phyloP scores from a whole-genome alignment of 805 yeast genomes.

The Pichia nanzhaoensis region DNA sequence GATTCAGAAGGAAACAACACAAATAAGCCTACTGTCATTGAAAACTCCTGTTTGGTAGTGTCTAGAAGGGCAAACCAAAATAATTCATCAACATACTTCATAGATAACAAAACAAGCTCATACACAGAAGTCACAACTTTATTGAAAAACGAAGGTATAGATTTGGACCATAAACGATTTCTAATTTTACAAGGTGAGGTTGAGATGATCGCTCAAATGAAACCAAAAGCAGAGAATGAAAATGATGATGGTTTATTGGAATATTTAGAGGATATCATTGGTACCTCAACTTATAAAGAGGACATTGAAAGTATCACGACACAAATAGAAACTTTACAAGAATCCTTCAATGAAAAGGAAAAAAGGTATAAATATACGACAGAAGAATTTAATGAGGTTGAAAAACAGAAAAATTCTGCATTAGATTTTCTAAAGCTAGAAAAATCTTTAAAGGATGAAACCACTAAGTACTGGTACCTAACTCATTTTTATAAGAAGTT shows the following conservation, averaged over 20 bases:
- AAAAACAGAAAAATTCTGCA: conserved; percentile 61
- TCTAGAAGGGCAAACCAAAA: conserved; percentile 74
- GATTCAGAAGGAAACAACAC: conserved; percentile 17
- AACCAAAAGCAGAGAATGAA: conserved; percentile 89
- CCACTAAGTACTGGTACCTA: conserved; percentile 51
- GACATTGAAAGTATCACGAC: conserved; percentile 58
- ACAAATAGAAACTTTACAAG: conserved; percentile 69
- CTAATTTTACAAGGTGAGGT: conserved; percentile 96
- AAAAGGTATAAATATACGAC: conserved; percentile 73
- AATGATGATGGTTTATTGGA: conserved; percentile 91
- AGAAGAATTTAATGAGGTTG: conserved; percentile 59
- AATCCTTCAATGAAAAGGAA: conserved; percentile 73
- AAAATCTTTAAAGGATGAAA: conserved; percentile 47
- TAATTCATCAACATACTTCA: conserved; percentile 70
- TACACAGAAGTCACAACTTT: conserved; percentile 74
- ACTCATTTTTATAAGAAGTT: conserved; percentile 36
- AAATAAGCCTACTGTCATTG: conserved; percentile 37
- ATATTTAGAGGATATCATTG: conserved; percentile 93
- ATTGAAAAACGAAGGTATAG: conserved; percentile 78
- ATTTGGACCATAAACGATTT: conserved; percentile 90
- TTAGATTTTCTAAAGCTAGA: conserved; percentile 58
- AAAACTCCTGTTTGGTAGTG: conserved; percentile 58
- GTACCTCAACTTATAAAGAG: conserved; percentile 78
- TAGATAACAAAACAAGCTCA: conserved; percentile 62
- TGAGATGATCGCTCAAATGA: conserved; percentile 97